A percentile compares a stretch with the other conserved stretches of the same genome.
Evolutionary conservation across 495 filamentous ascomycete species (phyloP).

Genomic region (Annulohypoxylon stygium): DNA sequence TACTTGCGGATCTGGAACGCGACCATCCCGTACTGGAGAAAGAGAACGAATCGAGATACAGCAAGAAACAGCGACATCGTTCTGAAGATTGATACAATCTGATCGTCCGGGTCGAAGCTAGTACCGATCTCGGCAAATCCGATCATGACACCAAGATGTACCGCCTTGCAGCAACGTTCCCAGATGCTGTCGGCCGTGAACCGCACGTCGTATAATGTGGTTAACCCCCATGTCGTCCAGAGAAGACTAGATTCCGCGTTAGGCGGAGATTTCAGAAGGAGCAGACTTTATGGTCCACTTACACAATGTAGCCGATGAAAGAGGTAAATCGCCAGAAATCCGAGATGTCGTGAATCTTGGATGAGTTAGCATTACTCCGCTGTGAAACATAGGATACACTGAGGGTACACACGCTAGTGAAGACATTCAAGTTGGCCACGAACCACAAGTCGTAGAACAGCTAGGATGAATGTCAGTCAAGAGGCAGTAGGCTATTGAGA

Average conservation of each 20-base stretch:
- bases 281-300: slow-evolving; percentile 46
- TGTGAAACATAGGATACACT: neutral
- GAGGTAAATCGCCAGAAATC: slow-evolving; percentile 47
- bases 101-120: slow-evolving; percentile 61
- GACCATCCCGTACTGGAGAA: slow-evolving; percentile 69
- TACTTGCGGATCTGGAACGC: slow-evolving; percentile 61
- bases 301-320: slow-evolving; percentile 73
- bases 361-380: slow-evolving; percentile 32
- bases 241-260: slow-evolving; percentile 64
- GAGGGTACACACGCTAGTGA: slow-evolving; percentile 61
- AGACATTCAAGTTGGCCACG: slow-evolving; percentile 75
- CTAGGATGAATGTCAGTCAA: slow-evolving; percentile 57
- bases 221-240: slow-evolving; percentile 81
- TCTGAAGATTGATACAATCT: slow-evolving; percentile 63
- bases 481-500: neutral
- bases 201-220: slow-evolving; percentile 75
- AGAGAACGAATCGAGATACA: slow-evolving; percentile 68
- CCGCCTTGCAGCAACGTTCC: slow-evolving; percentile 71
- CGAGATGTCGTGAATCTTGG: slow-evolving; percentile 67
- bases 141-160: slow-evolving; percentile 74
- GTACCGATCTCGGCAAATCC: slow-evolving; percentile 73
- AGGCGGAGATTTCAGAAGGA: slow-evolving; percentile 52
- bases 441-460: slow-evolving; percentile 80
- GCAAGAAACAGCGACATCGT: slow-evolving; percentile 68
- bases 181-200: slow-evolving; percentile 77